A percentile compares a stretch with the other conserved stretches of the same genome.
These are phyloP conservation scores for Oryza glumipatula DNA, from an alignment of 176 grass and related monocot genomes.

Conservation along the genomic window DNA sequence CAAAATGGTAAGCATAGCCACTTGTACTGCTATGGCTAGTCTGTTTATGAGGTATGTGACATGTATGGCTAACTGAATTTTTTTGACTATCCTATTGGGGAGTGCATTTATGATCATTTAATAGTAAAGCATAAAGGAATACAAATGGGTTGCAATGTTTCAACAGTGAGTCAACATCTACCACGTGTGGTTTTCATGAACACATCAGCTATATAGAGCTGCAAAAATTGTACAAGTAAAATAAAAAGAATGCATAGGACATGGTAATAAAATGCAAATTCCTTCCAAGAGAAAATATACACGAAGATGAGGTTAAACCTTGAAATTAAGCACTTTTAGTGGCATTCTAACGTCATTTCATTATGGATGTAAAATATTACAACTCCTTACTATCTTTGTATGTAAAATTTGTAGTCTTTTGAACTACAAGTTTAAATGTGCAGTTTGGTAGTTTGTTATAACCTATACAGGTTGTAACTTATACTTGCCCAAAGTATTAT, in stretches of 20 bases:
- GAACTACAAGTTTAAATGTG: not conserved
- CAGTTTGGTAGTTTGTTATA: not conserved
- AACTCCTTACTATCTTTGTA: too few species aligned
- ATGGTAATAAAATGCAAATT: not conserved
- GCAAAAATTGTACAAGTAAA: not conserved
- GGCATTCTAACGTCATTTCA: not conserved
- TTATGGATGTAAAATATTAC: not conserved
- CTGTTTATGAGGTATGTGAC: slow-evolving; percentile 29
- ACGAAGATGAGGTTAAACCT: not conserved
- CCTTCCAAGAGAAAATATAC: not conserved
- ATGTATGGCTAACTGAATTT: not conserved
- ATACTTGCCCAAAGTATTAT: not conserved
- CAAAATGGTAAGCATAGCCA: slow-evolving; percentile 24
- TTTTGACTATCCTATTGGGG: not conserved
- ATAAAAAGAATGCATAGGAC: not conserved
- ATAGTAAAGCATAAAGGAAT: not conserved
- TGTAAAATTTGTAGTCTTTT: not conserved
- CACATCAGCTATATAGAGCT: not conserved
- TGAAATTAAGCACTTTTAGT: not conserved
- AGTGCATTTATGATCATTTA: not conserved
- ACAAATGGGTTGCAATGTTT: not conserved
- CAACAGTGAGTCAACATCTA: not conserved
- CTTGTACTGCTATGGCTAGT: slow-evolving; percentile 11
- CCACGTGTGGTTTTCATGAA: not conserved
- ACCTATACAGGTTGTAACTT: not conserved